These are phyloP conservation scores for Helotiales sp. DNA, from an alignment of 2,329 filamentous ascomycete species.

Conservation along the genomic window DNA sequence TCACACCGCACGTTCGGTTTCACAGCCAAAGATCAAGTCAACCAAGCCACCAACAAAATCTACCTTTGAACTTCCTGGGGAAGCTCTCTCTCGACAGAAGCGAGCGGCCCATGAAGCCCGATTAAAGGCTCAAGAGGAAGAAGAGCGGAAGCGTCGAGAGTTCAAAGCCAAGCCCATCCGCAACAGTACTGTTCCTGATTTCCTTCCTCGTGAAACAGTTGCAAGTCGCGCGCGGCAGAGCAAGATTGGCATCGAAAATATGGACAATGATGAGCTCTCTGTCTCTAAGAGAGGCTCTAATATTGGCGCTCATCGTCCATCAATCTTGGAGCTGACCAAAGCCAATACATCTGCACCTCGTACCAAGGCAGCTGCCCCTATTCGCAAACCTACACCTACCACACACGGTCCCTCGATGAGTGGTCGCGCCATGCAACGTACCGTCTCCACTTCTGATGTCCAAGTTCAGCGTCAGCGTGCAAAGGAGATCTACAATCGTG, in stretches of 20 bases:
- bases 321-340: slow-evolving; percentile 35
- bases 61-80: slow-evolving; percentile 63
- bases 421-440: slow-evolving; percentile 40
- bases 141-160: slow-evolving; percentile 58
- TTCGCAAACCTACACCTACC: slow-evolving; percentile 26
- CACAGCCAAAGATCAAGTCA: slow-evolving; percentile 48
- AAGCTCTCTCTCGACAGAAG: slow-evolving; percentile 51
- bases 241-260: slow-evolving; percentile 38
- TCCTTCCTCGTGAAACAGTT: slow-evolving; percentile 54
- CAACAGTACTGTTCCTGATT: slow-evolving; percentile 39
- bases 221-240: slow-evolving; percentile 57
- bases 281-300: slow-evolving; percentile 33
- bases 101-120: slow-evolving; percentile 56
- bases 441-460: slow-evolving; percentile 50
- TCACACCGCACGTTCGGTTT: slow-evolving; percentile 37
- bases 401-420: slow-evolving; percentile 26
- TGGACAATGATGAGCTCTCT: slow-evolving; percentile 21
- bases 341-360: slow-evolving; percentile 34
- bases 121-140: slow-evolving; percentile 58
- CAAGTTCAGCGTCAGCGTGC: slow-evolving; percentile 53
- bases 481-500: slow-evolving; percentile 53
- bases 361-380: slow-evolving; percentile 21
- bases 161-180: slow-evolving; percentile 63
- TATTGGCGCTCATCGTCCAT: slow-evolving; percentile 35
- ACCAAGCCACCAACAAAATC: slow-evolving; percentile 53